These are phyloP conservation scores for Telopea speciosissima DNA, from an alignment of 177 flowering plant species.

Conservation along the genomic window DNA sequence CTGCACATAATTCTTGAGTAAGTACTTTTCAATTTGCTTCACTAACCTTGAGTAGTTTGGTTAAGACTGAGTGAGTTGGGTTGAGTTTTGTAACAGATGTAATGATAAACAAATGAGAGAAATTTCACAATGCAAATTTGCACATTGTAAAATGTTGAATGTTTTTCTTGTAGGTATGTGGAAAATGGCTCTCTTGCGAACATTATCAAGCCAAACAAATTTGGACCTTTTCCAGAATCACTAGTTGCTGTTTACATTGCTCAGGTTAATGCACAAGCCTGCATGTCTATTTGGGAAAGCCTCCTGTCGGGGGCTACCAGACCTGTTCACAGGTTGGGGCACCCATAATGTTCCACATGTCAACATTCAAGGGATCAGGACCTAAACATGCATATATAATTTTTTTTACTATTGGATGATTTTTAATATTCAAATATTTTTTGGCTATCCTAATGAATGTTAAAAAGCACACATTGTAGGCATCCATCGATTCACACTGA, in stretches of 20 bases:
- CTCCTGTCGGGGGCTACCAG: no score
- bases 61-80: no score
- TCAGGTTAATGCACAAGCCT: conserved; percentile 50
- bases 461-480: no score
- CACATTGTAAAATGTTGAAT: not conserved
- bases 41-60: not conserved
- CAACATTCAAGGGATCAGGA: no score
- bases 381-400: no score
- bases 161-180: conserved; percentile 59
- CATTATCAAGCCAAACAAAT: conserved; percentile 95
- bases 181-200: conserved; percentile 99
- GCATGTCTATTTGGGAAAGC: no score
- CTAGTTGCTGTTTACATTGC: conserved; percentile 93
- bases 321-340: no score
- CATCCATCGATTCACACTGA: no score
- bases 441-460: no score
- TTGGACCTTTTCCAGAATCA: conserved; percentile 97
- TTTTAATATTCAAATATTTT: no score
- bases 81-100: not conserved
- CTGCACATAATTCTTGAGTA: conserved; percentile 97
- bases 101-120: not conserved
- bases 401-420: no score
- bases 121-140: not conserved
- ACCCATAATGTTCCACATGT: no score
- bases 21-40: conserved; percentile 25